Conservation (phyloP, 441 rosid species). For the Brassica balearica region DNA sequence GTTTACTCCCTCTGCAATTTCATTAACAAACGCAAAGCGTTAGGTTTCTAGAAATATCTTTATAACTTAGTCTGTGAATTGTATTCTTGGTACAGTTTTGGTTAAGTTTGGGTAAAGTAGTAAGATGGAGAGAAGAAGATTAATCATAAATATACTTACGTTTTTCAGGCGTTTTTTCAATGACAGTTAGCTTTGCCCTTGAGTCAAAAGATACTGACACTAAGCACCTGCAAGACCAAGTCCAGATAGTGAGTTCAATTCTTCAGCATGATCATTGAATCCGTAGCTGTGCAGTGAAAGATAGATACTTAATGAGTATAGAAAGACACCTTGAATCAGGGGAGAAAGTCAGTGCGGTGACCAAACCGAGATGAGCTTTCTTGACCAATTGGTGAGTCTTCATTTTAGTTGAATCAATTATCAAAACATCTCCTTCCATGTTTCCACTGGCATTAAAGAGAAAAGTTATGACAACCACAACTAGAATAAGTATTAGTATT, state of each 20-base stretch:
- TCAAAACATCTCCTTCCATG: slow-evolving; percentile 65
- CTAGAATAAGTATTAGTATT: neutral
- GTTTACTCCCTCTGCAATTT: slow-evolving; percentile 40
- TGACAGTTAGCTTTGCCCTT: slow-evolving; percentile 78
- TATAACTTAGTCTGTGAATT: neutral
- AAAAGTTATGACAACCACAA: slow-evolving; percentile 3
- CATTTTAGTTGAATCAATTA: slow-evolving; percentile 61
- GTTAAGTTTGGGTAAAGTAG: slow-evolving; percentile 2
- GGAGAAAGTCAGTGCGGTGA: slow-evolving; percentile 81
- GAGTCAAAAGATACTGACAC: slow-evolving; percentile 91
- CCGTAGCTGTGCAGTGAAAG: neutral
- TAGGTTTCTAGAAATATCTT: slow-evolving; percentile 4
- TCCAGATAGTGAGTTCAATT: slow-evolving; percentile 32
- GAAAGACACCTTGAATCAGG: slow-evolving; percentile 79
- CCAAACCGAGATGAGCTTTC: slow-evolving; percentile 89
- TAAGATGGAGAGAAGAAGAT: slow-evolving; percentile 6
- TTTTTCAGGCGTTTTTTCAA: slow-evolving; percentile 46
- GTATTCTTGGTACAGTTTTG: slow-evolving; percentile 16
- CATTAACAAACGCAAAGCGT: slow-evolving; percentile 8
- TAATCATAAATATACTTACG: slow-evolving; percentile 18
- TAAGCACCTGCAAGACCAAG: slow-evolving; percentile 66
- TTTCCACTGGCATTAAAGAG: slow-evolving; percentile 68
- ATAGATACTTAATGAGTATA: slow-evolving; percentile 18
- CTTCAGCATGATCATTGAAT: neutral
- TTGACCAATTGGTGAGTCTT: slow-evolving; percentile 51